Evolutionary conservation across 108 stramenopile genomes (phyloP), one percentile per base, ranked within the genome.

Genomic region (Mayamaea pseudoterrestris): DNA sequence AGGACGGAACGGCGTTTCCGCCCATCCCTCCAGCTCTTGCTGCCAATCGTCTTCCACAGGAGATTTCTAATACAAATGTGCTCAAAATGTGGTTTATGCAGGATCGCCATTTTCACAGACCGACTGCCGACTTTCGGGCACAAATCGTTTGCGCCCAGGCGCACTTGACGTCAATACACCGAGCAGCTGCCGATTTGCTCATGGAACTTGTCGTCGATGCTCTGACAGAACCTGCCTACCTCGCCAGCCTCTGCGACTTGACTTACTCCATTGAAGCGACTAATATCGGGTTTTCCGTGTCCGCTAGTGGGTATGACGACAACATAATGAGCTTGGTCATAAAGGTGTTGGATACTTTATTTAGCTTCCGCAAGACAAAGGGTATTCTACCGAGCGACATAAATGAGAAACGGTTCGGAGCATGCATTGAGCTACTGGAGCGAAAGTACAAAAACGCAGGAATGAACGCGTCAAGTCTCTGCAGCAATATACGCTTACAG

Each of bases 31-130:
- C 88, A 20, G 45, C 76, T 5, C 36, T 57, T 25, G 60, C 71
- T 23, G 52, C 56, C 8, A 63, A 68, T 22, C 73, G 69, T 17
- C 71, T 84, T 7, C 88, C 88, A 23, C 48, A 63, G 28, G 40
- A 77, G 35, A 43, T 90, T n/a, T 57, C 49, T 58, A 69, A 73
- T 34, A 78, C 74, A 0, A 57, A 83, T 11, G 57, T 45, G 31
- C 22, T 90, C 24, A 82, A 74, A 36, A 27, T 90, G 21, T 90
- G 80, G 79, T 80, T 83, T 56, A 30, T 90, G 34, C 88, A 90
- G 43, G 89, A 90, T 57, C 61, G 83, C 34, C 76, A 60, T 36
- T 90, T 90, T 53, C 73, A 79, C 21, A 50, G 81, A 13, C 89
- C 89, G n/a, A 65, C 77, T 12, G 81, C 76, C 0, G 89, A 90